Conservation (phyloP, 2,329 filamentous ascomycete genomes). For the Colletotrichum somersetense region DNA sequence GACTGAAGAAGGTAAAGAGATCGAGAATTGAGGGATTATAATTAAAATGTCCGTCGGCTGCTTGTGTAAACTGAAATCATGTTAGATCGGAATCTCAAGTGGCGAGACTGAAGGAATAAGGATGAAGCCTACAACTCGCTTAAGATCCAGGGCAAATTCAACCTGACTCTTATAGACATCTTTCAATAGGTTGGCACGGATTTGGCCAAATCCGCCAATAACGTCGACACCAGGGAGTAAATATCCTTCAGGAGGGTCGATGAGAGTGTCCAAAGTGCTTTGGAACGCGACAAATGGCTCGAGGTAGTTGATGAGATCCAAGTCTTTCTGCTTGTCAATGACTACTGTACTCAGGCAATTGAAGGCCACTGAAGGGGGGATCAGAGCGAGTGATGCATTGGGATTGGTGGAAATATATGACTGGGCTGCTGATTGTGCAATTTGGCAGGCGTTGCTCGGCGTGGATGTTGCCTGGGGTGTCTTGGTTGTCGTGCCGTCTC, state of each 20-base stretch:
- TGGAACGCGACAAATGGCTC: constrained; percentile 41
- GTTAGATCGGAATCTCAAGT: not conserved
- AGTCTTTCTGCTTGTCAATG: constrained; percentile 28
- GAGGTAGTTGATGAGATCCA: constrained; percentile 42
- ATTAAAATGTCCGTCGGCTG: constrained; percentile 42
- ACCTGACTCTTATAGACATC: constrained; percentile 40
- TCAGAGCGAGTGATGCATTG: no score
- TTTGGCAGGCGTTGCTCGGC: no score
- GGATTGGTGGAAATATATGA: no score
- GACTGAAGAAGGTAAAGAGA: constrained; percentile 31
- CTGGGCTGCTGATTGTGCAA: no score
- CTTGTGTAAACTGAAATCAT: constrained; percentile 5
- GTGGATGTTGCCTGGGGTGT: no score
- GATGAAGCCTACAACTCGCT: constrained; percentile 12
- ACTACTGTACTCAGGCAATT: constrained; percentile 17
- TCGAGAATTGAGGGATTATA: constrained; percentile 40
- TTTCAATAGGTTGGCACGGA: constrained; percentile 39
- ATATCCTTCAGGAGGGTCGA: constrained; percentile 42
- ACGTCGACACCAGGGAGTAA: constrained; percentile 43
- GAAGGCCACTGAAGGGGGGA: no score
- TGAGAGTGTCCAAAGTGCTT: constrained; percentile 41
- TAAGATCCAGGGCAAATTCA: constrained; percentile 41
- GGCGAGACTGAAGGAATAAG: not conserved
- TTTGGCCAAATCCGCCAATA: constrained; percentile 37
- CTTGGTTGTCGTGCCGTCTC: no score